These are phyloP conservation scores for Noccaea caerulescens DNA, from an alignment of 345 rosid genomes.

Conservation along the genomic window DNA sequence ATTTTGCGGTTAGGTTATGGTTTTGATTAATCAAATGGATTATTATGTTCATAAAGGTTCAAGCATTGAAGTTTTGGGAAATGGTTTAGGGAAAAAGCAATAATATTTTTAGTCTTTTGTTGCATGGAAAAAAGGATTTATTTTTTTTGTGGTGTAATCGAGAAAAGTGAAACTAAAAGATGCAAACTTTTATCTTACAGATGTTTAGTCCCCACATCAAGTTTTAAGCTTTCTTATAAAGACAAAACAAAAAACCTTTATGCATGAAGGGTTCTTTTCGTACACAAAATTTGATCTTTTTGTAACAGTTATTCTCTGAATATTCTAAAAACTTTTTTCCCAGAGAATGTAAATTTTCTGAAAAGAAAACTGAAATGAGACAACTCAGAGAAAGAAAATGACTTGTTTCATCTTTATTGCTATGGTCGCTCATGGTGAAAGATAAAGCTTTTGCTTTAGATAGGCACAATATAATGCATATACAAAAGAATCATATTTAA, in stretches of 20 bases:
- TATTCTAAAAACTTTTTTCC: conserved; percentile 17
- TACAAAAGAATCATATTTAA: background rate
- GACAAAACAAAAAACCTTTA: conserved; percentile 30
- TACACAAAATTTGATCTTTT: conserved; percentile 15
- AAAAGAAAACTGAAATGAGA: conserved; percentile 37
- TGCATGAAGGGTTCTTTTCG: conserved; percentile 20
- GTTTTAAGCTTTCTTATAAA: conserved; percentile 28
- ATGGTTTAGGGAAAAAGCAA: conserved; percentile 18
- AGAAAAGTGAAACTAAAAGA: conserved; percentile 38
- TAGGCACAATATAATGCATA: background rate
- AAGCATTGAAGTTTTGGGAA: conserved; percentile 2
- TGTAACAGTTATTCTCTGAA: conserved; percentile 38
- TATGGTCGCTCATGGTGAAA: conserved; percentile 26
- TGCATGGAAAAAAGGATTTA: background rate
- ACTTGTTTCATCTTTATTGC: conserved; percentile 26
- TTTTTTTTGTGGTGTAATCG: conserved; percentile 24
- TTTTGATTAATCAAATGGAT: conserved; percentile 23
- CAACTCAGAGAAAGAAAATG: conserved; percentile 34
- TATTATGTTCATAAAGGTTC: conserved; percentile 34
- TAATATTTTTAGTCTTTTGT: conserved; percentile 36
- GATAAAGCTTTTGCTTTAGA: conserved; percentile 28
- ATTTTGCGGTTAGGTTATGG: conserved; percentile 39
- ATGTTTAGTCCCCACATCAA: conserved; percentile 41
- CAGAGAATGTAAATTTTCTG: conserved; percentile 30
- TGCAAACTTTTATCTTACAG: conserved; percentile 29